Evolutionary conservation across 306 rosid species (phyloP).

Genomic region (Mimosa pudica): DNA sequence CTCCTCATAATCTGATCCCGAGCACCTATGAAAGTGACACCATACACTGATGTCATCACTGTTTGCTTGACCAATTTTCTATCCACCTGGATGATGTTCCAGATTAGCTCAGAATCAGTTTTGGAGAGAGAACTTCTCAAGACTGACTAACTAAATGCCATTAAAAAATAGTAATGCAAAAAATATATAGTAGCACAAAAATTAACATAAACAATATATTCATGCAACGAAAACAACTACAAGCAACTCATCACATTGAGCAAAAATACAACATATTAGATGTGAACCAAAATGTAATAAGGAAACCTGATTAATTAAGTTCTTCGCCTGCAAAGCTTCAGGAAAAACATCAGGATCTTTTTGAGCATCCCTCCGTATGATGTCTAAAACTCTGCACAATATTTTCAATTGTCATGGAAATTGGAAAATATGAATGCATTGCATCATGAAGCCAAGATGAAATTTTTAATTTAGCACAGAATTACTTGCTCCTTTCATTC

Average conservation of each 20-base stretch:
- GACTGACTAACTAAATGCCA: background rate
- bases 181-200: background rate
- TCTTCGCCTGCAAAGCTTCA: slow-evolving; percentile 70
- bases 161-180: too few relatives aligned
- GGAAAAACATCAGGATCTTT: slow-evolving; percentile 71
- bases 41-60: slow-evolving; percentile 99
- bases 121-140: slow-evolving; percentile 16
- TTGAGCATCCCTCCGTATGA: slow-evolving; percentile 72
- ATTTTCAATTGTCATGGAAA: slow-evolving; percentile 18
- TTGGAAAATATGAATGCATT: slow-evolving; percentile 18
- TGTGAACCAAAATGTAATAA: slow-evolving; percentile 21
- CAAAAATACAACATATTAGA: slow-evolving; percentile 18
- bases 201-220: background rate
- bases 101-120: slow-evolving; percentile 42
- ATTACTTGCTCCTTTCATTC: background rate
- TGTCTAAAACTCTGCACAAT: slow-evolving; percentile 69
- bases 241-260: slow-evolving; percentile 19
- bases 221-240: background rate
- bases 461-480: background rate
- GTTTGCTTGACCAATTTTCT: slow-evolving; percentile 99
- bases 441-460: background rate
- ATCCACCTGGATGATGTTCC: slow-evolving; percentile 66
- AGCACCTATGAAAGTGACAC: slow-evolving; percentile 96
- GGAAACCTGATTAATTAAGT: slow-evolving; percentile 72
- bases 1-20: slow-evolving; percentile 92